Evolutionary conservation across 2,329 filamentous ascomycete genomes (phyloP), one percentile per base, ranked within the genome.

Genomic region (Phialocephala subalpina): DNA sequence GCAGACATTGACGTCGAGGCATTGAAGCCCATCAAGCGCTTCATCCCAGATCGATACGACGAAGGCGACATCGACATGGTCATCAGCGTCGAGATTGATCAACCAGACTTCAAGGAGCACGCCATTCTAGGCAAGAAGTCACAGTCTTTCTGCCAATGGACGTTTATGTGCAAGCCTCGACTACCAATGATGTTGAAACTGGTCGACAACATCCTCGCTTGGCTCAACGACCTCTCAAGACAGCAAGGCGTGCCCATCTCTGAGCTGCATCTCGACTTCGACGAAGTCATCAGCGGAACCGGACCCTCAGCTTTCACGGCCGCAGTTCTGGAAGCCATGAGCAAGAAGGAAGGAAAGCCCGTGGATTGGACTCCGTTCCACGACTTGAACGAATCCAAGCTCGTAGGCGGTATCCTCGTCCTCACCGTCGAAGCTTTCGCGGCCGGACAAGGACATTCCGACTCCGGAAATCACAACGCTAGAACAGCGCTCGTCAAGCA

Each of bases 131-230:
- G 90, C 16, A 83, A 83, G 58, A 92, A 92, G 77, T 91, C 86
- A 42, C 81, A 83, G 70, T 92, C 89, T 0, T 92, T 92, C 75
- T 92, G 90, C 75, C 90, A 92, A 73, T 92, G 90, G 90, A 92
- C 90, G 0, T 91, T 92, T 73, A 89, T 91, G 80, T 86, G 86
- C 71, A 90, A 91, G 74, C 89, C 90, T 0, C 80, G 82, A 20
- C 83, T 89, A 29, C 88, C 88, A 1, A 87, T 92, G 63, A 91
- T 92, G 88, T 81, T 92, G 76, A 80, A 81, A 36, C 82, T 92
- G 3, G 85, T 92, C 56, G 88, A 92, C 74, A 86, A 89, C 72
- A 92, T 92, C 74, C 84, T 92, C 77, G 75, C 79, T 0, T 92
- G 89, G 90, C 81, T 92, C 58, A 83, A 86, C 33, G 83, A 82